Evolutionary conservation across 192 early-diverging fungal species (phyloP), one percentile per base, ranked within the genome.

Genomic region (Fimicolochytrium jonesii): DNA sequence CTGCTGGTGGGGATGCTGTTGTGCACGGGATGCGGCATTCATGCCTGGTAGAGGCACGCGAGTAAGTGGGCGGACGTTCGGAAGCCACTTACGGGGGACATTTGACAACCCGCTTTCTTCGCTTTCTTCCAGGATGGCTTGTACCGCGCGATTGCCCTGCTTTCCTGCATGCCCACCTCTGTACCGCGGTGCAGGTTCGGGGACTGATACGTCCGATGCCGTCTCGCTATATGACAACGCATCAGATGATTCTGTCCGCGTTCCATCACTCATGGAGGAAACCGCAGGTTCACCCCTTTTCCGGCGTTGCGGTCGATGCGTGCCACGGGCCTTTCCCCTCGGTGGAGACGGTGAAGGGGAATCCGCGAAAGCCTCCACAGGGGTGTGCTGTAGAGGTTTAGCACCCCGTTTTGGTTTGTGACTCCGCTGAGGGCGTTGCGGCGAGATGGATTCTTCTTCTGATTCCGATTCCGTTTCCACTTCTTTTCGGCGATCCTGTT

Each of bases 81-180:
- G 43, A 13, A 15, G 18, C 43, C 23, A 22, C 3, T 22, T 15
- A 39, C 9, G 9, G 37, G 7, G 37, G 3, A 22, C 18, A 13
- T 17, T 23, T 15, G n/a, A 23, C 13, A 23, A 44, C 13, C 18
- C 43, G 18, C 18, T 22, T 2, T 50, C 48, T 6, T 50, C 48
- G 15, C 48, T 50, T 56, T 56, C 54, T 34, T 56, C 54, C n/a
- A 15, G 30, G 22, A 56, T 34, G 4, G 54, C 35, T 10, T 32
- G 15, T 6, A 56, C 33, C 13, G 54, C 18, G 9, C 54, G 54
- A 56, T 35, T 56, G 15, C 30, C 30, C 6, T 22, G 3, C 5
- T 50, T 29, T 3, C 15, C 17, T 50, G 25, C 15, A 50, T n/a
- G n/a, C n/a, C n/a, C n/a, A n/a, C n/a, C n/a, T n/a, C n/a, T n/a